phyloP scores from a whole-genome alignment of 495 filamentous ascomycete species.

The Bryoglossum gracile region DNA sequence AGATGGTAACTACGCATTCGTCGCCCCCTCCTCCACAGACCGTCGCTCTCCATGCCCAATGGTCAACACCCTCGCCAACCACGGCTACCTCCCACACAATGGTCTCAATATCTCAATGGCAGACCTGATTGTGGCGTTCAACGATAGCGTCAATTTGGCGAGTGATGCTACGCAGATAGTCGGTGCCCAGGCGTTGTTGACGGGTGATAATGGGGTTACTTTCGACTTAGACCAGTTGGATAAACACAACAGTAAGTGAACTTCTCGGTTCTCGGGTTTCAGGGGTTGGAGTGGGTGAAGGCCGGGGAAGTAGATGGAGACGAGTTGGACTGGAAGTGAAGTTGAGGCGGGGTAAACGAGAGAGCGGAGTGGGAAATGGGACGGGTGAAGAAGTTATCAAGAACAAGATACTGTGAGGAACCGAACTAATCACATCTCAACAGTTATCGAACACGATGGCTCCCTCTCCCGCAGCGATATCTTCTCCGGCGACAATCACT shows the following conservation, averaged over 20 bases:
- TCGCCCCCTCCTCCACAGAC: too few species aligned
- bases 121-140: conserved; percentile 1
- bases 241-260: conserved; percentile 24
- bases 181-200: conserved; percentile 24
- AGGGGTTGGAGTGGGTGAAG: too few species aligned
- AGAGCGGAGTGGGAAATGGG: too few species aligned
- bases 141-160: conserved; percentile 13
- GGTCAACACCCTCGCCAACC: conserved; percentile 15
- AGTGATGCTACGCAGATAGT: conserved; percentile 19
- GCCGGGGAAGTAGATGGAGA: too few species aligned
- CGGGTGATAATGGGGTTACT: conserved; percentile 23
- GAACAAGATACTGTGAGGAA: too few species aligned
- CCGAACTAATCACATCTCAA: background rate
- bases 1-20: too few species aligned
- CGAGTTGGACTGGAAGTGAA: too few species aligned
- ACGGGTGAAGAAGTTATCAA: too few species aligned
- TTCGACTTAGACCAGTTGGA: conserved; percentile 28
- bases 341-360: too few species aligned
- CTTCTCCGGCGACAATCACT: conserved; percentile 26
- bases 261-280: too few species aligned
- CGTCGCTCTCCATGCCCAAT: conserved; percentile 17
- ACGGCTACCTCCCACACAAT: conserved; percentile 11
- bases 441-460: conserved; percentile 30
- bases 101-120: conserved; percentile 10
- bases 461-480: conserved; percentile 23